Evolutionary conservation across 2,329 filamentous ascomycete species (phyloP), one percentile per base, ranked within the genome.

Genomic region (Purpureocillium lavendulum): DNA sequence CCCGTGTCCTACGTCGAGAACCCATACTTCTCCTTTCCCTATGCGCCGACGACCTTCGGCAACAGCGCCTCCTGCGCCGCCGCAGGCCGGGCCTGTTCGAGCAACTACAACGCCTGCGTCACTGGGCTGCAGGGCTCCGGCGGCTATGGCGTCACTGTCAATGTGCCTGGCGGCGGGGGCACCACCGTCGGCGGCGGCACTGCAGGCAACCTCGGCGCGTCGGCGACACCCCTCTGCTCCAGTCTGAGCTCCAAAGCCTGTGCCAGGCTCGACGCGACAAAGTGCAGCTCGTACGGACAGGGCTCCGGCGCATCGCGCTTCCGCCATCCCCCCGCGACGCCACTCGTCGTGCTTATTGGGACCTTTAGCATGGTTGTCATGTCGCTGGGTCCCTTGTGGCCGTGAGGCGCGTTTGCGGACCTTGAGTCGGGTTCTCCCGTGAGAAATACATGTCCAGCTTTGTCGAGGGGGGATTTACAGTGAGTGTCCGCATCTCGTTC

Each of bases 11-110:
- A 67, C 51, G 73, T 80, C 14, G 57, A 66, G 32, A 80, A 81
- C 53, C 48, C 61, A 18, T 79, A 72, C 56, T 81, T 79, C 54
- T 67, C 71, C 10, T 81, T 80, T 54, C 77, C 77, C 2, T 73
- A 74, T 50, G 66, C 77, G 38, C 59, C 65, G 35, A 76, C 71
- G 1, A 66, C 65, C 11, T 78, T 75, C 45, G 52, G 59, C 42
- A 69, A 78, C 47, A 55, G 59, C 14, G 70, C 60, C 12, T 67
- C 67, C 6, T 81, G 77, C 50, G 65, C 66, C 4, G 64, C 69
- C 0, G 76, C 75, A 13, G 59, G 70, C 35, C 58, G 54, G 31
- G 65, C 68, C 40, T 81, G 77, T 56, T 66, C 66, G 33, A 53
- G 58, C 16, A 78, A 79, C 52, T 77, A 73, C 53, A 59, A 66